Evolutionary conservation across 768 basidiomycete genomes (phyloP).

Genomic region (Crepidotus variabilis): DNA sequence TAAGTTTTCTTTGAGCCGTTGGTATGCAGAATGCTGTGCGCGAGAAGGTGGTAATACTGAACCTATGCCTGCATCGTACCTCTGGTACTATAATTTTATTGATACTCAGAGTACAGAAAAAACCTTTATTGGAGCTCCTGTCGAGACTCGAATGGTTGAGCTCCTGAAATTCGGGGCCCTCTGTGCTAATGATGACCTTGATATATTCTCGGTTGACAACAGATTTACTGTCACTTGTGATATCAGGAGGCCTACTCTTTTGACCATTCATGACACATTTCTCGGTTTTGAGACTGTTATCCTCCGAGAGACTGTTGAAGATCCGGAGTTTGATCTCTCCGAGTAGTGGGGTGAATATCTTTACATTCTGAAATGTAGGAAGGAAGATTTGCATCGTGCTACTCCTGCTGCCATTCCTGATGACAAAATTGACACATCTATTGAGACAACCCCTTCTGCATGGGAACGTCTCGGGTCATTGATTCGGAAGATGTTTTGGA

Average conservation of each 20-base stretch:
- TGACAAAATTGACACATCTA: not conserved
- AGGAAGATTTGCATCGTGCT: not conserved
- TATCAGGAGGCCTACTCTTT: not conserved
- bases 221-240: not conserved
- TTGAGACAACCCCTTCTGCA: not conserved
- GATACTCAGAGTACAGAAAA: not conserved
- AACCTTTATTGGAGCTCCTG: not conserved
- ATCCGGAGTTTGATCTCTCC: slow-evolving; percentile 1
- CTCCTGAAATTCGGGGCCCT: not conserved
- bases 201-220: not conserved
- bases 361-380: not conserved
- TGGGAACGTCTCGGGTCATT: not conserved
- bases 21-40: slow-evolving; percentile 1
- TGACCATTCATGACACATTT: not conserved
- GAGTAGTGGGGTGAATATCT: slow-evolving; percentile 7
- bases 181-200: not conserved
- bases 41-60: not conserved
- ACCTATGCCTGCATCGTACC: not conserved
- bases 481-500: not conserved
- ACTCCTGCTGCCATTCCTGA: not conserved
- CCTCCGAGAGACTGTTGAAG: slow-evolving; percentile 1
- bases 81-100: not conserved
- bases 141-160: not conserved
- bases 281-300: not conserved
- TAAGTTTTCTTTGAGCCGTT: not conserved